phyloP scores from a whole-genome alignment of 352 stramenopile genomes.

The Phytophthora boehmeriae region DNA sequence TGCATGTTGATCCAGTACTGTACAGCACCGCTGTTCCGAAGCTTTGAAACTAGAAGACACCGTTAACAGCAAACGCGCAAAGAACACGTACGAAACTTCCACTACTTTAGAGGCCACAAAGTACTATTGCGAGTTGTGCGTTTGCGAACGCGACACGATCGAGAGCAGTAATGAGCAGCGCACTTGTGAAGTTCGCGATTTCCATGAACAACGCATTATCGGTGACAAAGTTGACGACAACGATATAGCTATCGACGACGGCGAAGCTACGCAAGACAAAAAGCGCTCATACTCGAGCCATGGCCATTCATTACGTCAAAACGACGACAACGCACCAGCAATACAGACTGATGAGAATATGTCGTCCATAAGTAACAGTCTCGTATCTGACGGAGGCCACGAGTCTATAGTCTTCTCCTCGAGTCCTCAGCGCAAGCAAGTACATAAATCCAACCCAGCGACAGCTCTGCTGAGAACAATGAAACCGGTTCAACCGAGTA shows the following conservation, averaged over 20 bases:
- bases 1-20: conserved; percentile 44
- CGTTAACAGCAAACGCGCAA: conserved; percentile 42
- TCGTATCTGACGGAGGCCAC: conserved; percentile 19
- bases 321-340: no score
- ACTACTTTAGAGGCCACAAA: conserved; percentile 67
- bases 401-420: neutral
- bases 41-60: conserved; percentile 48
- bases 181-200: conserved; percentile 67
- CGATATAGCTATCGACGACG: no score
- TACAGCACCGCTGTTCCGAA: conserved; percentile 33
- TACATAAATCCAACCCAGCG: no score
- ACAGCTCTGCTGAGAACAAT: no score
- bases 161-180: conserved; percentile 70
- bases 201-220: conserved; percentile 77
- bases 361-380: conserved; percentile 29
- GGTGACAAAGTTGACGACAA: no score
- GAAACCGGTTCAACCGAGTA: no score
- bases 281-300: no score
- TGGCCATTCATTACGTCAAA: no score
- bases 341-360: no score
- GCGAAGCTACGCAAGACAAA: no score
- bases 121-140: conserved; percentile 77
- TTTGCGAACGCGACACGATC: conserved; percentile 85
- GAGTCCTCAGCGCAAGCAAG: no score
- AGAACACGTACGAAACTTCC: conserved; percentile 69